phyloP scores from a whole-genome alignment of 805 yeast genomes.

The Yarrowia sp. region DNA sequence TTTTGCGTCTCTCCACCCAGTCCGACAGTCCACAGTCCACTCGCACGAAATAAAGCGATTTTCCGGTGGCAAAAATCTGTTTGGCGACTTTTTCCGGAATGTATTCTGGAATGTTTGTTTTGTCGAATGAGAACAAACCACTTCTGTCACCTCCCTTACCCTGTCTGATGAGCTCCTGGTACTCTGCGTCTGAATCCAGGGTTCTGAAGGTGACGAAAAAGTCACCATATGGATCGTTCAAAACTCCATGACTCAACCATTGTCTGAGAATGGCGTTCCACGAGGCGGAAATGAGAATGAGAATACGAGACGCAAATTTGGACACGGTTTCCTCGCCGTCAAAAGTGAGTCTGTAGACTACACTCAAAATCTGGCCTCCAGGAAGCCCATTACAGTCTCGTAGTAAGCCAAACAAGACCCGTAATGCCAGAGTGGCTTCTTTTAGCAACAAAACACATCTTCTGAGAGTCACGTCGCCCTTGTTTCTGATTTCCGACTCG shows the following conservation, averaged over 20 bases:
- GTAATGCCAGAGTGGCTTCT: conserved; percentile 52
- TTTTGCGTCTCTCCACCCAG: conserved; percentile 47
- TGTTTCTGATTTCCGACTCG: conserved; percentile 39
- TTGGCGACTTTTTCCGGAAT: conserved; percentile 36
- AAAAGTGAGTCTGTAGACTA: conserved; percentile 48
- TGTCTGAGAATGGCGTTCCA: conserved; percentile 55
- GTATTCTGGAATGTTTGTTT: conserved; percentile 41
- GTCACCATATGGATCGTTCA: conserved; percentile 53
- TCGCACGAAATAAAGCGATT: conserved; percentile 61
- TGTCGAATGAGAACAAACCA: conserved; percentile 32
- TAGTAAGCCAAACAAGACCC: conserved; percentile 52
- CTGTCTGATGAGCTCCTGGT: conserved; percentile 25
- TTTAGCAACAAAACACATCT: conserved; percentile 44
- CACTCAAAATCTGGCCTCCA: conserved; percentile 53
- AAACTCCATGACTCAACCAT: conserved; percentile 70
- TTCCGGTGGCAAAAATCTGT: conserved; percentile 53
- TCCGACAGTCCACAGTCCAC: conserved; percentile 61
- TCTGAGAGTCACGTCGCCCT: conserved; percentile 30
- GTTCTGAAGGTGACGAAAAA: conserved; percentile 50
- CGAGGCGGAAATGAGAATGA: conserved; percentile 50
- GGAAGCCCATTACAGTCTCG: conserved; percentile 41
- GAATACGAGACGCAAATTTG: conserved; percentile 44
- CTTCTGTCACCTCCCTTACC: conserved; percentile 21
- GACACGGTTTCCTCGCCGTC: conserved; percentile 63
- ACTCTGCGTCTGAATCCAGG: conserved; percentile 15